Percentiles rank a stretch among this genome's conserved stretches.
Conservation (phyloP, 208 protist species). For the Acanthamoeba royreba region DNA sequence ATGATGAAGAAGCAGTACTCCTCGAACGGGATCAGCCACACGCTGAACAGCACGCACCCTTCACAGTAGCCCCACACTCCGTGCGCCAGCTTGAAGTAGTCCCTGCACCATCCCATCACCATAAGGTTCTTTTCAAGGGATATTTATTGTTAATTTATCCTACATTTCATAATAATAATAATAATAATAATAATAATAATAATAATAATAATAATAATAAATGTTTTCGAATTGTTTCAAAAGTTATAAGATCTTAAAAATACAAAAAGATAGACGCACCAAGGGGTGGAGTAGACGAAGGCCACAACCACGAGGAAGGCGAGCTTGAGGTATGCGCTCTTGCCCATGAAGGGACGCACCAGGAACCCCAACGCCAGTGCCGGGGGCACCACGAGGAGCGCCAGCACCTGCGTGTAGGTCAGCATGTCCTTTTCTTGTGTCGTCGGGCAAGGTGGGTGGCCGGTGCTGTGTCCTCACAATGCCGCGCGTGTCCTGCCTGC, state of each 20-base stretch:
- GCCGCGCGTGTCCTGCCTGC: too few relatives aligned
- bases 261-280: neutral
- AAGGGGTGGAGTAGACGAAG: neutral
- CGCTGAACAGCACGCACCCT: constrained; percentile 2
- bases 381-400: neutral
- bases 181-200: too few relatives aligned
- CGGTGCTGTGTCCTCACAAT: too few relatives aligned
- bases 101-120: neutral
- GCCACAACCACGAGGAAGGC: neutral
- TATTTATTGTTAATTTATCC: too few relatives aligned
- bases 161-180: too few relatives aligned
- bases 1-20: constrained; percentile 15
- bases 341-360: neutral
- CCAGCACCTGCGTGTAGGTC: neutral
- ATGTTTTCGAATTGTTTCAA: too few relatives aligned
- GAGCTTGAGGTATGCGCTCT: neutral
- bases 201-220: too few relatives aligned
- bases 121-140: too few relatives aligned
- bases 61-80: constrained; percentile 16
- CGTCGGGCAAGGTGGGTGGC: neutral
- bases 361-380: neutral
- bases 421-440: neutral
- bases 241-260: neutral
- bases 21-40: neutral
- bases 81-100: constrained; percentile 17